Percentiles rank a stretch among this genome's conserved stretches.
phyloP scores from a whole-genome alignment of 2,329 filamentous ascomycete genomes.

The Diaporthe aspalathi region DNA sequence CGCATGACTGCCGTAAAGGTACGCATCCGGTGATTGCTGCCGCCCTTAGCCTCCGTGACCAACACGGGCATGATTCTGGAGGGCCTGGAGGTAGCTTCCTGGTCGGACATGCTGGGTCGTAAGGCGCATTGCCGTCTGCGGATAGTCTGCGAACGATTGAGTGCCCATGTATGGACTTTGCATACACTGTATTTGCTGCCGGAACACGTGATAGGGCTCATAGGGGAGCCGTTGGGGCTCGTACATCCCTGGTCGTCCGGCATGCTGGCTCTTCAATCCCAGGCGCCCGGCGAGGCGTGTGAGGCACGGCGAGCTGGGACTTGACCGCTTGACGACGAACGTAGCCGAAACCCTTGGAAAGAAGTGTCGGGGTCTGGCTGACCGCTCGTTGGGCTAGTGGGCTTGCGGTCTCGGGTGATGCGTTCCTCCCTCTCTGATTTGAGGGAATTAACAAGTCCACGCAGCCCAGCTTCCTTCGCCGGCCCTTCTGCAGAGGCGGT shows the following conservation, averaged over 20 bases:
- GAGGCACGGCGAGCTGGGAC: not conserved
- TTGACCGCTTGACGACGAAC: not conserved
- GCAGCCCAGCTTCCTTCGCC: constrained; percentile 19
- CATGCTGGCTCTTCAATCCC: not conserved
- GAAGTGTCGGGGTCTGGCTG: not conserved
- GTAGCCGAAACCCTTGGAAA: not conserved
- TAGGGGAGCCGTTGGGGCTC: not conserved
- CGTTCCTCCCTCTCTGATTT: constrained; percentile 45
- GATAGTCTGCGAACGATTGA: not conserved
- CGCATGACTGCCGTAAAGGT: not conserved
- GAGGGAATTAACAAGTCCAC: not conserved
- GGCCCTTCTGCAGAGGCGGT: not conserved
- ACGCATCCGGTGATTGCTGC: not conserved
- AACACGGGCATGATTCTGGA: not conserved
- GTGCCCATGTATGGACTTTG: not conserved
- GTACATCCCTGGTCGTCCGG: not conserved
- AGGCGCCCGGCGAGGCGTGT: not conserved
- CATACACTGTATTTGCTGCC: not conserved
- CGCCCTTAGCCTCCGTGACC: not conserved
- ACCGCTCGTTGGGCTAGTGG: not conserved
- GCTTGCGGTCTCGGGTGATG: not conserved
- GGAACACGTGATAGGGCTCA: no score
- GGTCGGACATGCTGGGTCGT: not conserved
- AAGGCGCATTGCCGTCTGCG: not conserved
- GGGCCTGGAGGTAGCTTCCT: not conserved